A percentile compares a stretch with the other conserved stretches of the same genome.
Evolutionary conservation across 495 filamentous ascomycete species (phyloP).

Genomic region (Penicillium cataractarum): DNA sequence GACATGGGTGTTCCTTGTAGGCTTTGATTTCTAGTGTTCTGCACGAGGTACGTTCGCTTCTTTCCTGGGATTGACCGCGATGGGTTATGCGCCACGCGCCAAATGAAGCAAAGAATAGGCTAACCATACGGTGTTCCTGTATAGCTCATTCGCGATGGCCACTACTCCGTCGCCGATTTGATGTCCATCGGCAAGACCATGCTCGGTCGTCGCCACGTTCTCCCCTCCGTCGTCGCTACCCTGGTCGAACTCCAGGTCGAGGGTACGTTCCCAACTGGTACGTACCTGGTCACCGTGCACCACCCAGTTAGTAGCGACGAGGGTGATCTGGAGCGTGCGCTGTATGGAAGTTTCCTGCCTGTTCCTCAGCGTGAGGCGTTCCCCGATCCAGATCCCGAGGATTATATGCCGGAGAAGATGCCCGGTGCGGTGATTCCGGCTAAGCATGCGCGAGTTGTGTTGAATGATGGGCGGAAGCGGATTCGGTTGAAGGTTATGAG

Average conservation of each 20-base stretch:
- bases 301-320: conserved; percentile 86
- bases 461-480: conserved; percentile 77
- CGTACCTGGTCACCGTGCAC: conserved; percentile 94
- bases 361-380: conserved; percentile 70
- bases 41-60: conserved; percentile 67
- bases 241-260: conserved; percentile 89
- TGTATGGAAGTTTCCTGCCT: conserved; percentile 93
- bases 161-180: conserved; percentile 87
- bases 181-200: conserved; percentile 90
- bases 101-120: background rate
- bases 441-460: conserved; percentile 61
- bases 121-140: background rate
- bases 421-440: conserved; percentile 80
- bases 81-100: background rate
- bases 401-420: conserved; percentile 65
- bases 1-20: conserved; percentile 40
- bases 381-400: conserved; percentile 61
- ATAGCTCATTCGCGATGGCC: conserved; percentile 93
- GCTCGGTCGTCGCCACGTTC: conserved; percentile 92
- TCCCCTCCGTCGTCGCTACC: conserved; percentile 75
- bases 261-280: conserved; percentile 88
- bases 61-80: background rate
- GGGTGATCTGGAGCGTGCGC: conserved; percentile 79
- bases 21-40: conserved; percentile 89
- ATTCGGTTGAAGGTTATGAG: conserved; percentile 78